These are phyloP conservation scores for Pseudopithomyces maydicus DNA, from an alignment of 2,329 filamentous ascomycete species.

Conservation along the genomic window DNA sequence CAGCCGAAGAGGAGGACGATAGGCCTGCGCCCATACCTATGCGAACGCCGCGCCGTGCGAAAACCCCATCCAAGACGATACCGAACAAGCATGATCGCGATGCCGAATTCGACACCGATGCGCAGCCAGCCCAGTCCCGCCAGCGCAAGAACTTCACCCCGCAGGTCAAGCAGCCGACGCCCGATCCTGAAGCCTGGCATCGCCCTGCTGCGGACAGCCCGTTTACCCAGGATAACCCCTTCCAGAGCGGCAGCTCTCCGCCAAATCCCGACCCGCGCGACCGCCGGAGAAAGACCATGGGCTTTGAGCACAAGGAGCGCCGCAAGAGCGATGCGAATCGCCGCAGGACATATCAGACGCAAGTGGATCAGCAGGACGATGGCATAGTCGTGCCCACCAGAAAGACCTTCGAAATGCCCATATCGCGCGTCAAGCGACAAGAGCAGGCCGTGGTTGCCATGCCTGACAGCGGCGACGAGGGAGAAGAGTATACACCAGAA, in stretches of 20 bases:
- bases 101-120: slow-evolving; percentile 41
- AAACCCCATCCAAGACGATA: slow-evolving; percentile 43
- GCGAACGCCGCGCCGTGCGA: slow-evolving; percentile 24
- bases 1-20: slow-evolving; percentile 39
- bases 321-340: slow-evolving; percentile 50
- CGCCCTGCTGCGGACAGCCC: slow-evolving; percentile 61
- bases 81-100: slow-evolving; percentile 51
- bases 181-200: slow-evolving; percentile 56
- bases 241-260: slow-evolving; percentile 83
- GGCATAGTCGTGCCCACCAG: slow-evolving; percentile 60
- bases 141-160: slow-evolving; percentile 47
- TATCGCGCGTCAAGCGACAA: slow-evolving; percentile 51
- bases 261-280: slow-evolving; percentile 47
- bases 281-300: slow-evolving; percentile 59
- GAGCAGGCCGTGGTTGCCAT: slow-evolving; percentile 31
- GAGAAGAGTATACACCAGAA: slow-evolving; percentile 94
- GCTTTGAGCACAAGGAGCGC: slow-evolving; percentile 47
- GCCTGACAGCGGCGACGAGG: slow-evolving; percentile 63
- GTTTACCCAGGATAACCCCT: slow-evolving; percentile 90
- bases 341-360: slow-evolving; percentile 49
- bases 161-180: slow-evolving; percentile 50
- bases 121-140: slow-evolving; percentile 41
- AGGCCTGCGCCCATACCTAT: slow-evolving; percentile 1
- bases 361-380: slow-evolving; percentile 55
- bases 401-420: slow-evolving; percentile 63